Base-by-base conservation (phyloP, 768 basidiomycete species). In the Boletus bicolor region DNA sequence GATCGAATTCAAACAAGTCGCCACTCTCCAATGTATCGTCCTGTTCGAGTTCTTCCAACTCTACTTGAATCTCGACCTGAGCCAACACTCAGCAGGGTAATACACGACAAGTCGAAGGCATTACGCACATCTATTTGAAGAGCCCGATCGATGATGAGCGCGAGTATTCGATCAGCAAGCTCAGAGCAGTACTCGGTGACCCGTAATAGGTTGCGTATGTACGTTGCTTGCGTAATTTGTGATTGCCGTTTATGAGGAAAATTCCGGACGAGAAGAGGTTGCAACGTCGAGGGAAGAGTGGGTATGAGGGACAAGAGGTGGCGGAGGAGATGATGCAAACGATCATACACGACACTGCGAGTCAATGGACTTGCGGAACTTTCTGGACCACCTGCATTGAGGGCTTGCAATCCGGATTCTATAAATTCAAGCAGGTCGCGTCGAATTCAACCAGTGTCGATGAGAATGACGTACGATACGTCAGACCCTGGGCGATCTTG, bases 41-140 rank as follows among this genome's bases (percentile, higher is more conserved):
- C 4, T 89, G 89, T 63, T 96, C 94, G 5, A 95, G 75, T 61
- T 97, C 93, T 67, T 98, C 95, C 4, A 93, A 67, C 64, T 95
- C 93, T n/a, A 93, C 89, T 68, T 97, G 95, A 34, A 99, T 94
- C 73, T 99, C 96, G 28, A 97, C 92, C 93, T 95, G 58, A 2
- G 46, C 36, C 5, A 12, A 28, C 9, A 41, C 5, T 53, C n/a
- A 59, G 56, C 19, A 39, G 19, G 15, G 49, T 12, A 5, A 8
- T 39, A 50, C 28, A 19, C 49, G 15, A 34, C 44, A 2, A 50
- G 7, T 19, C 1, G 10, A 26, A 57, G 11, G 48, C 4, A 2
- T 26, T 11, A 79, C 91, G 54, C 65, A 95, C 96, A 71, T 99
- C 97, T 55, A 99, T 94, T 72, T 95, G 87, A 34, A 98, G 86